These are phyloP conservation scores for Ceratocystiopsis minuta DNA, from an alignment of 2,329 filamentous ascomycete genomes.

Conservation along the genomic window DNA sequence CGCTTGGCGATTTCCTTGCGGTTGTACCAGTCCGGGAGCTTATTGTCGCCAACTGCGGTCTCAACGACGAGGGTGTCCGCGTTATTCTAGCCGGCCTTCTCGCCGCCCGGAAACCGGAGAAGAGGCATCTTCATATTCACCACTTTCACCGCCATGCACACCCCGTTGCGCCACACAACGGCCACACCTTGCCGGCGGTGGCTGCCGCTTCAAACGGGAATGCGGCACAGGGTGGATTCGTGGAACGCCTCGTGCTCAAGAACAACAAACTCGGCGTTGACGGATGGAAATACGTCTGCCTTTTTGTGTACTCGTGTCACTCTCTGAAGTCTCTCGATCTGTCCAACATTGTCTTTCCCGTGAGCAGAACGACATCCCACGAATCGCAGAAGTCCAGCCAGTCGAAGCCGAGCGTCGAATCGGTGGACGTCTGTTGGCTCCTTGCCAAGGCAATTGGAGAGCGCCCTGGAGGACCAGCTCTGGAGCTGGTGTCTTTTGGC, in stretches of 20 bases:
- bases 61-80: slow-evolving; percentile 73
- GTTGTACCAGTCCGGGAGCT: slow-evolving; percentile 81
- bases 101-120: slow-evolving; percentile 52
- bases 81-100: slow-evolving; percentile 75
- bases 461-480: slow-evolving; percentile 52
- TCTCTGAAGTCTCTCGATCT: slow-evolving; percentile 75
- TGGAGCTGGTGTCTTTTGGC: slow-evolving; percentile 71
- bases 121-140: slow-evolving; percentile 27
- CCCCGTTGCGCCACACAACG: background rate
- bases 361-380: too few relatives aligned
- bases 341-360: slow-evolving; percentile 65
- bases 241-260: slow-evolving; percentile 76
- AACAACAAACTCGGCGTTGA: slow-evolving; percentile 78
- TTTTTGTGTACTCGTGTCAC: slow-evolving; percentile 81
- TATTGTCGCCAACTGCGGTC: slow-evolving; percentile 67
- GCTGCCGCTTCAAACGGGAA: slow-evolving; percentile 18
- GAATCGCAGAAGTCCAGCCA: too few relatives aligned
- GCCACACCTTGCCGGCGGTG: slow-evolving; percentile 10
- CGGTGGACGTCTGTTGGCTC: slow-evolving; percentile 41
- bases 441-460: slow-evolving; percentile 61
- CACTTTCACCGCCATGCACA: slow-evolving; percentile 3
- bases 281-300: slow-evolving; percentile 78
- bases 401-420: background rate
- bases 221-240: slow-evolving; percentile 45
- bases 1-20: slow-evolving; percentile 82